phyloP scores from a whole-genome alignment of 176 grass and related monocot species.

The Eleusine indica region DNA sequence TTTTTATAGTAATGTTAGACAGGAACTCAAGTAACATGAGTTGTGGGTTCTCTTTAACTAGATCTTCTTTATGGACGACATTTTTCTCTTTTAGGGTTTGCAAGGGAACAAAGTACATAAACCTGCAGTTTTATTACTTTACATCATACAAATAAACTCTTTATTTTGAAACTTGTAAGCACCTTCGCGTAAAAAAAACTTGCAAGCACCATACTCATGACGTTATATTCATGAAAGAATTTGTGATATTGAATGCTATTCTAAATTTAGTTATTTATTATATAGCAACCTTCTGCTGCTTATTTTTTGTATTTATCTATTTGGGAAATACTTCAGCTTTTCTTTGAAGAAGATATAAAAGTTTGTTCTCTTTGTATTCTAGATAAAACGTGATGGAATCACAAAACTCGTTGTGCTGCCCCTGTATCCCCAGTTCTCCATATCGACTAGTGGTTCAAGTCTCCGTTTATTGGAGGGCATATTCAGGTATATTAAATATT shows the following conservation, averaged over 20 bases:
- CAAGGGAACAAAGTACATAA: neutral
- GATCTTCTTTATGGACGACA: neutral
- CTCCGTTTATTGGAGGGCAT: slow-evolving; percentile 95
- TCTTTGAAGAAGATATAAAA: neutral
- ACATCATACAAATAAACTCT: neutral
- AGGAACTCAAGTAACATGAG: neutral
- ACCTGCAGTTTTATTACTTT: slow-evolving; percentile 26
- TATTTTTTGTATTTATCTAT: neutral
- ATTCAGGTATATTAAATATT: slow-evolving; percentile 70
- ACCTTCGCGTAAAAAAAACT: neutral
- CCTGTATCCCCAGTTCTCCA: slow-evolving; percentile 99
- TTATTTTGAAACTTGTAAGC: slow-evolving; percentile 22
- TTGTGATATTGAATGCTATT: slow-evolving; percentile 28
- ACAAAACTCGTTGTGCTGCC: slow-evolving; percentile 99
- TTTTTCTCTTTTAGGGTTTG: slow-evolving; percentile 15
- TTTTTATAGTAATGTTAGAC: slow-evolving; percentile 20
- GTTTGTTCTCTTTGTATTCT: slow-evolving; percentile 36
- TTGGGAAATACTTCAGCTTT: neutral
- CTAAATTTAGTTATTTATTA: neutral
- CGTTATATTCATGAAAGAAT: neutral
- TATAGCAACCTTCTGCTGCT: neutral
- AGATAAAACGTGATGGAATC: slow-evolving; percentile 95
- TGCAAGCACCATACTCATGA: neutral
- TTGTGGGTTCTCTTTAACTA: slow-evolving; percentile 17
- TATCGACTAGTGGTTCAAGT: slow-evolving; percentile 99